phyloP scores from a whole-genome alignment of 1,284 basidiomycete genomes.

The Volvariella volvacea region DNA sequence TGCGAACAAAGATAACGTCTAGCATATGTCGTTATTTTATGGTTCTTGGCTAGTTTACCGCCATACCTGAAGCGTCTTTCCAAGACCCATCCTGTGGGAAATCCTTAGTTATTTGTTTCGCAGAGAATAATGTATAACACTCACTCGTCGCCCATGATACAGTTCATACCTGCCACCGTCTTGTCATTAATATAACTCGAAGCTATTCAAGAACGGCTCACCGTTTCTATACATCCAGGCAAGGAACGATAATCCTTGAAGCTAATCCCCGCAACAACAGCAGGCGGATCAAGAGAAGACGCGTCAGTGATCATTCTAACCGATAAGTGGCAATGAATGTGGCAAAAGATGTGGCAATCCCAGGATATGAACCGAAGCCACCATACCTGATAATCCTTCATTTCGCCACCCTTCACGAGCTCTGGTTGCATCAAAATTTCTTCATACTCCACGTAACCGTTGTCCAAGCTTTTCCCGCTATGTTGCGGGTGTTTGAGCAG shows the following conservation, averaged over 20 bases:
- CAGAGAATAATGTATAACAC: constrained; percentile 13
- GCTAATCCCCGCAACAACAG: constrained; percentile 25
- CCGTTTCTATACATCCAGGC: constrained; percentile 53
- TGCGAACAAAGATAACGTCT: constrained; percentile 56
- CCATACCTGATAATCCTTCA: constrained; percentile 55
- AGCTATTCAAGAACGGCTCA: constrained; percentile 12
- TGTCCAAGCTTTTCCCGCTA: neutral
- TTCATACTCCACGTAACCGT: constrained; percentile 18
- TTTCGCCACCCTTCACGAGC: constrained; percentile 36
- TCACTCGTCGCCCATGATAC: constrained; percentile 54
- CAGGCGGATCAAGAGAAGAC: neutral
- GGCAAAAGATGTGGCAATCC: no score
- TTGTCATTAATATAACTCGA: constrained; percentile 3
- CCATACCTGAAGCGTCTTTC: constrained; percentile 55
- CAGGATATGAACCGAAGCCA: neutral
- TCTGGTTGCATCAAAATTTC: constrained; percentile 37
- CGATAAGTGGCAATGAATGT: neutral
- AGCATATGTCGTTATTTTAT: neutral
- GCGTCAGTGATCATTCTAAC: no score
- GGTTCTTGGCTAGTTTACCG: neutral
- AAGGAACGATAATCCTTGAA: constrained; percentile 47
- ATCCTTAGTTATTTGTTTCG: constrained; percentile 5
- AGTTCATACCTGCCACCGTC: constrained; percentile 43
- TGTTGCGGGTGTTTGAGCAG: constrained; percentile 11
- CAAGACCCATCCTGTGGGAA: constrained; percentile 47